Conservation (phyloP, 805 yeast genomes). For the Yueomyces sinensis region DNA sequence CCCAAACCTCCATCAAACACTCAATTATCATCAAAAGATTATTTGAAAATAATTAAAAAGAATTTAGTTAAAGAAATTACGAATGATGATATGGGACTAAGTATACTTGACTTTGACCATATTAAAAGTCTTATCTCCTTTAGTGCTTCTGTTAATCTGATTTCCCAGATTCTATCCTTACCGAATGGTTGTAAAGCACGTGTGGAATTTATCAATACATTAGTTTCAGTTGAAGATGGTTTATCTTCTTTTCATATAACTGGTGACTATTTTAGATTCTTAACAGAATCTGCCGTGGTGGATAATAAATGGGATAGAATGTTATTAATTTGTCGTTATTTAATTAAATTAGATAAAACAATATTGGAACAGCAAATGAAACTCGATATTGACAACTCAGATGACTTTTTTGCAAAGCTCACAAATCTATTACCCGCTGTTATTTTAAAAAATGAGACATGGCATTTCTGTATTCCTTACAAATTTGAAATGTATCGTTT, state of each 20-base stretch:
- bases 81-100: too few relatives aligned
- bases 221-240: constrained; percentile 9
- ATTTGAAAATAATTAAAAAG: constrained; percentile 10
- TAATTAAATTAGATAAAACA: constrained; percentile 17
- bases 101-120: constrained; percentile 10
- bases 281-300: constrained; percentile 40
- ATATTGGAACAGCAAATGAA: constrained; percentile 16
- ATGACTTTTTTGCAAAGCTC: too few relatives aligned
- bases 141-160: constrained; percentile 9
- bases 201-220: constrained; percentile 28
- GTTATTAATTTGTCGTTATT: constrained; percentile 26
- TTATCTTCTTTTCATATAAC: constrained; percentile 11
- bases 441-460: constrained; percentile 27
- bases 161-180: constrained; percentile 24
- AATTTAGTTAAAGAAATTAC: too few relatives aligned
- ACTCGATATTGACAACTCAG: constrained; percentile 4
- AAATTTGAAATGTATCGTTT: constrained; percentile 62
- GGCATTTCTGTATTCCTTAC: constrained; percentile 53
- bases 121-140: constrained; percentile 13
- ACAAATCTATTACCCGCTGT: constrained; percentile 27
- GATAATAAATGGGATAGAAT: constrained; percentile 38
- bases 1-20: constrained; percentile 14
- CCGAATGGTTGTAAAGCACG: constrained; percentile 38
- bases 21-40: constrained; percentile 18
- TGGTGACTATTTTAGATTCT: constrained; percentile 28